A percentile compares a stretch with the other conserved stretches of the same genome.
phyloP scores from a whole-genome alignment of 2,329 filamentous ascomycete genomes.

The Alternaria arborescens region DNA sequence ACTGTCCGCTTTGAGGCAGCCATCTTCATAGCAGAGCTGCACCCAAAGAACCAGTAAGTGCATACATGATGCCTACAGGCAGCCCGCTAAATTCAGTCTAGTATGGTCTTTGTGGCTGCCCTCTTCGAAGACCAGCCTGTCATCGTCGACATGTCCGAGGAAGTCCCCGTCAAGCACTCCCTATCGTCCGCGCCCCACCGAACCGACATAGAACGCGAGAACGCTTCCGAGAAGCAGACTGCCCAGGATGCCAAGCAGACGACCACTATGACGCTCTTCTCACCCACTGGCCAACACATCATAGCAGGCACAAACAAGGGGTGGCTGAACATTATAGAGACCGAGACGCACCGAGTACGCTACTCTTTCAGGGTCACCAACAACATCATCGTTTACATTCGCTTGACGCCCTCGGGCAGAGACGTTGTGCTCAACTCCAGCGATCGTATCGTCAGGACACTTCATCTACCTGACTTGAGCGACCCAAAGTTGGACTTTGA shows the following conservation, averaged over 20 bases:
- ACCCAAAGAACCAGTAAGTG: conserved; percentile 85
- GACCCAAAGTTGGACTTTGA: conserved; percentile 76
- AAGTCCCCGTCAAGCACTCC: conserved; percentile 75
- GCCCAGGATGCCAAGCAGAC: conserved; percentile 94
- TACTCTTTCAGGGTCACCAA: conserved; percentile 89
- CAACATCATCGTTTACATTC: conserved; percentile 86
- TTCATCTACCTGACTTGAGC: conserved; percentile 80
- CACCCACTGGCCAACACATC: conserved; percentile 83
- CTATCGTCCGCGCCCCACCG: conserved; percentile 85
- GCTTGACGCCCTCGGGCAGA: conserved; percentile 83
- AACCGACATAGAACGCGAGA: conserved; percentile 73
- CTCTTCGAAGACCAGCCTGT: conserved; percentile 93
- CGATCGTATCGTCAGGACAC: conserved; percentile 92
- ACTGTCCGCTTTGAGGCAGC: conserved; percentile 92
- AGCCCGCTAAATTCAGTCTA: conserved; percentile 47
- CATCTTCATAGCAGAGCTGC: conserved; percentile 94
- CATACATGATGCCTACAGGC: background rate
- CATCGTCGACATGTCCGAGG: conserved; percentile 79
- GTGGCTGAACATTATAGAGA: conserved; percentile 94
- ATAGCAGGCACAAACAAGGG: conserved; percentile 94
- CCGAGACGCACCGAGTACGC: conserved; percentile 79
- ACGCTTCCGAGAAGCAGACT: conserved; percentile 81
- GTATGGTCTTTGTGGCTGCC: conserved; percentile 85
- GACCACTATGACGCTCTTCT: conserved; percentile 92
- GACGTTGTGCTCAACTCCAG: conserved; percentile 92